Base-by-base conservation (phyloP, 805 yeast species). In the Henningerozyma blattae region DNA sequence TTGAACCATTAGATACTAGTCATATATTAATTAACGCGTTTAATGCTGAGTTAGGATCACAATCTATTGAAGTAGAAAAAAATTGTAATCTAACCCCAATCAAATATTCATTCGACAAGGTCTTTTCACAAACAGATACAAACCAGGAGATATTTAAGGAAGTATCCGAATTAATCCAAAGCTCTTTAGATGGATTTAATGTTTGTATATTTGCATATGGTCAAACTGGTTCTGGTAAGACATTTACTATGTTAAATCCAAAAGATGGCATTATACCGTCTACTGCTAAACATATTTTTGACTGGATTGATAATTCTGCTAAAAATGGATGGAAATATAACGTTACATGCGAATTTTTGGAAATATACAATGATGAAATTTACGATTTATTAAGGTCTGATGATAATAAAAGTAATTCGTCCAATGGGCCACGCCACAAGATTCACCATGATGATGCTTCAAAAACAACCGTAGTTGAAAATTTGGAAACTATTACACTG, bases 191-290 rank as follows among this genome's bases (percentile, higher is more conserved):
- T 56, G 98, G 98, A 0, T 77, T 67, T 48, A 85, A 85, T 46
- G 95, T 86, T 3, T 86, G 96, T 55, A 83, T 91, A 2, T 85
- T 89, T 61, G 95, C 97, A 0, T 89, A 91, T 54, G 98, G 98
- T 1, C 98, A 89, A 56, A 91, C 98, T 0, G 95, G 91, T 0
- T 79, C 96, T 0, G 98, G 98, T 3, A 89, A 89, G 53, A 89
- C 97, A 0, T 78, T 59, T 53, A 91, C 98, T 1, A 91, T 89
- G 97, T 70, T 86, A 2, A 59, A 67, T 20, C 61, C 70, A 0
- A 48, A 56, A 1, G 79, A 78, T 47, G 97, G 98, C 14, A 73
- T 89, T 64, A 84, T 86, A 24, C 86, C 94, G 1, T 64, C 73
- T 14, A 80, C 96, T 0, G 67, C 87, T 12, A 56, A 61, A 10